Evolutionary conservation across 192 early-diverging fungal genomes (phyloP), one percentile per base, ranked within the genome.

Genomic region (Entomortierella lignicola): DNA sequence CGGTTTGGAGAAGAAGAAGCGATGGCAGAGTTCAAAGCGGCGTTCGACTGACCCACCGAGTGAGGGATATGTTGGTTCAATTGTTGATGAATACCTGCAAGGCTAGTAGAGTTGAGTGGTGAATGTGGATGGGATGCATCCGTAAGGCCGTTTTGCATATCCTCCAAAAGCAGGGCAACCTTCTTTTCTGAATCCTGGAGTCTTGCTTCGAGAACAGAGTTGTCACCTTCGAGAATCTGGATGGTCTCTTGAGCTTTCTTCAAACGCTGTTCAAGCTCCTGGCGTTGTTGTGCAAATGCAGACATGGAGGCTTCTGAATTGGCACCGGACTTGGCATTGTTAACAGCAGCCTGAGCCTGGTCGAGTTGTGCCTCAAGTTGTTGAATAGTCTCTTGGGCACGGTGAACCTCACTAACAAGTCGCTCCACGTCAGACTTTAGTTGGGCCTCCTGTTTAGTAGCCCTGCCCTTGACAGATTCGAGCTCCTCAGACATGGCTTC

Each of bases 141-240:
- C 5, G 55, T 54, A 17, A 60, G 27, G n/a, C 55, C 58, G 74
- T 65, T 57, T 30, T 77, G 74, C 66, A 77, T 77, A 26, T 77
- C 61, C 18, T 77, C 75, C 48, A 79, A 53, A 1, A 79, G 23
- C 57, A 79, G 41, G 5, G 60, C 43, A 4, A 79, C 75, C 43
- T 79, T 79, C 68, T 79, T 79, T 42, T 79, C 75, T 7, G 75
- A 69, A 17, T 79, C 75, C 44, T 47, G 61, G 12, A 79, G 44
- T 41, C 75, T 50, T 0, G 66, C 67, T 52, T 79, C 75, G 10
- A 79, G 48, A 17, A 79, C 67, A n/a, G 67, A 79, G 41, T 79
- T 79, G 51, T 79, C 75, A 0, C 75, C 67, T 34, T 79, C 75
- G 20, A 79, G 26, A 42, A 70, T 55, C 43, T 79, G 75, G 41